Base-by-base conservation (phyloP, 352 stramenopile genomes). In the Globisporangium rhizosaccharum region DNA sequence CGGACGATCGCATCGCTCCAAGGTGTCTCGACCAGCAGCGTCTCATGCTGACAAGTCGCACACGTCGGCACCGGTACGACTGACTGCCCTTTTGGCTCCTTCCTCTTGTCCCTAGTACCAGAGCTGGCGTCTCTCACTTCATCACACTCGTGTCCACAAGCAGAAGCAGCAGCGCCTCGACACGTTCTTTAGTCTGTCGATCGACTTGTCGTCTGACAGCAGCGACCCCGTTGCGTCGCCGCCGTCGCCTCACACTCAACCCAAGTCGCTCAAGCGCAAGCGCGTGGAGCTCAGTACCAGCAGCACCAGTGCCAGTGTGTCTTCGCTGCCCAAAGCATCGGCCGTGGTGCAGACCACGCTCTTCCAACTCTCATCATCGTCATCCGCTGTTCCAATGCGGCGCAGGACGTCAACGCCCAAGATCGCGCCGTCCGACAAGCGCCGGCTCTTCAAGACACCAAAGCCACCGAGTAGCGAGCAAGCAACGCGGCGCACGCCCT, bases 101-200 rank as follows among this genome's bases (percentile, higher is more conserved):
- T 33, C 28, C 28, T 7, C 28, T 33, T 33, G 28, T 6, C 28
- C 28, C 6, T 33, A 3, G 28, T 1, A 33, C 28, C 28, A 33
- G 28, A 3, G 28, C 28, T 33, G 28, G 28, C 28, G 6, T 33
- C 28, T 33, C 28, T 7, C 28, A 33, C 28, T 6, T 33, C 28
- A 33, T 33, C 28, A 6, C 28, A 33, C 28, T 33, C 33, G 7
- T 48, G 45, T 3, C 30, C 30, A 14, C 17, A 20, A 50, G 8
- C 45, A 67, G 25, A 81, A 75, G 17, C 75, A 85, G 56, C 70
- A 73, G 44, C 76, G 71, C 7, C 47, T 85, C 45, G 70, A 85
- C 54, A 45, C 20, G 15, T 85, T 76, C 64, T 79, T 85, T 28
- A 50, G 56, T 1, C 54, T 64, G 0, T 61, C 57, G 25, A 48